Conservation (phyloP, 371 early-diverging fungal genomes). For the Fennellomyces sp. region DNA sequence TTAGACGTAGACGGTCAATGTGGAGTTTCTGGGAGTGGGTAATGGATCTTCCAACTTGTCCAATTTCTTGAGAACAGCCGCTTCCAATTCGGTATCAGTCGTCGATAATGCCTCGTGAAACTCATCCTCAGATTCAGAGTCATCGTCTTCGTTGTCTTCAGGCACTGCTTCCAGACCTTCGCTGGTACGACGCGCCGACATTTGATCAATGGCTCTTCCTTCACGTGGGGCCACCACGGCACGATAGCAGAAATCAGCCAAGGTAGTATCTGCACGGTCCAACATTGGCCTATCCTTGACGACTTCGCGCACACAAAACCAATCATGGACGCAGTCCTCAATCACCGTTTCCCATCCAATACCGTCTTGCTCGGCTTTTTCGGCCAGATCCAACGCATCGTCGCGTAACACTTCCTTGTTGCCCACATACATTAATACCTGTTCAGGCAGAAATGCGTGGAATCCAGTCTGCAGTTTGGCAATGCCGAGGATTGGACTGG, state of each 20-base stretch:
- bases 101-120: slow-evolving; percentile 20
- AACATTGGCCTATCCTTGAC: slow-evolving; percentile 40
- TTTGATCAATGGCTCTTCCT: slow-evolving; percentile 10
- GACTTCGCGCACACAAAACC: slow-evolving; percentile 50
- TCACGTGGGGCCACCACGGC: slow-evolving; percentile 25
- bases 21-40: slow-evolving; percentile 6
- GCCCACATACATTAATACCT: slow-evolving; percentile 40
- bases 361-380: slow-evolving; percentile 39
- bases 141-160: slow-evolving; percentile 33
- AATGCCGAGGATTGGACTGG: slow-evolving; percentile 35
- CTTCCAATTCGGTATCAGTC: slow-evolving; percentile 17
- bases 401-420: slow-evolving; percentile 43
- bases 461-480: slow-evolving; percentile 43
- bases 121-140: slow-evolving; percentile 13
- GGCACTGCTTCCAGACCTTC: slow-evolving; percentile 36
- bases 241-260: slow-evolving; percentile 42
- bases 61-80: slow-evolving; percentile 9
- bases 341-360: slow-evolving; percentile 35
- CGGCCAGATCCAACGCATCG: slow-evolving; percentile 39
- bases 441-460: slow-evolving; percentile 24
- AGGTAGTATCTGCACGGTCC: slow-evolving; percentile 30
- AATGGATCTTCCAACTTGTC: slow-evolving; percentile 13
- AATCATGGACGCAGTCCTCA: slow-evolving; percentile 48
- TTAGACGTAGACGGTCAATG: slow-evolving; percentile 12
- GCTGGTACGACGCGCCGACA: slow-evolving; percentile 18